These are phyloP conservation scores for Penicillium verrucosum DNA, from an alignment of 2,329 filamentous ascomycete genomes.

Conservation along the genomic window DNA sequence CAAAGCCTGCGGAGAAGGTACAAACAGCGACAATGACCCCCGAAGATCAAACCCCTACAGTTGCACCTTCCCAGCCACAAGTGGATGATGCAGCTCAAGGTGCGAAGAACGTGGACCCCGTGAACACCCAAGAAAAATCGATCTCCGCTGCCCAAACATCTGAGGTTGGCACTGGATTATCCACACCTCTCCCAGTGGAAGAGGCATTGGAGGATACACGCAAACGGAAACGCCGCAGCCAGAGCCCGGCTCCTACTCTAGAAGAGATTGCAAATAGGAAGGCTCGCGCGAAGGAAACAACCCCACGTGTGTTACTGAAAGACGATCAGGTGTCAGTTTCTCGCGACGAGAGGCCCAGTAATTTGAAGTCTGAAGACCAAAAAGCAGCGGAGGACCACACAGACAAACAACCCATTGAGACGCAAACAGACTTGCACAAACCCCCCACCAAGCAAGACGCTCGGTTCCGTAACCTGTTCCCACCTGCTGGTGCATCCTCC, in stretches of 20 bases:
- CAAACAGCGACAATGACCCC: neutral
- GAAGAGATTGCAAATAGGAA: conserved; percentile 57
- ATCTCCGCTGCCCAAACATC: conserved; percentile 23
- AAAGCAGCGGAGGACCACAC: conserved; percentile 13
- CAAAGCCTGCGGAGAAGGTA: conserved; percentile 17
- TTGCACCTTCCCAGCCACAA: neutral
- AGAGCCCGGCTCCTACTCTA: conserved; percentile 56
- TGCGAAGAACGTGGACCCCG: conserved; percentile 13
- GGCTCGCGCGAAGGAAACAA: conserved; percentile 48
- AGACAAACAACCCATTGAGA: conserved; percentile 1
- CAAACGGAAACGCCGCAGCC: conserved; percentile 66
- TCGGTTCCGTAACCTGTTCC: conserved; percentile 51
- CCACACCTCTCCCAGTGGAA: conserved; percentile 30
- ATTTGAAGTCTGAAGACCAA: conserved; percentile 23
- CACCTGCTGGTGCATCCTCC: conserved; percentile 26
- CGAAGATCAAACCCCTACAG: neutral
- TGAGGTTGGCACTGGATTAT: conserved; percentile 26
- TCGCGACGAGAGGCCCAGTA: conserved; percentile 8
- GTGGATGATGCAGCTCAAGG: neutral
- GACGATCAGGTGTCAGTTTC: conserved; percentile 26
- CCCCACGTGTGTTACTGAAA: conserved; percentile 28
- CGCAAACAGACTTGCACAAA: neutral
- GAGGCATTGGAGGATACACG: conserved; percentile 53
- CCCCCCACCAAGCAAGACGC: conserved; percentile 38
- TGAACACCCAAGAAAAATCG: conserved; percentile 20